Evolutionary conservation across 1,139 yeast genomes (phyloP).

Genomic region (Zygosaccharomyces pseudobailii): DNA sequence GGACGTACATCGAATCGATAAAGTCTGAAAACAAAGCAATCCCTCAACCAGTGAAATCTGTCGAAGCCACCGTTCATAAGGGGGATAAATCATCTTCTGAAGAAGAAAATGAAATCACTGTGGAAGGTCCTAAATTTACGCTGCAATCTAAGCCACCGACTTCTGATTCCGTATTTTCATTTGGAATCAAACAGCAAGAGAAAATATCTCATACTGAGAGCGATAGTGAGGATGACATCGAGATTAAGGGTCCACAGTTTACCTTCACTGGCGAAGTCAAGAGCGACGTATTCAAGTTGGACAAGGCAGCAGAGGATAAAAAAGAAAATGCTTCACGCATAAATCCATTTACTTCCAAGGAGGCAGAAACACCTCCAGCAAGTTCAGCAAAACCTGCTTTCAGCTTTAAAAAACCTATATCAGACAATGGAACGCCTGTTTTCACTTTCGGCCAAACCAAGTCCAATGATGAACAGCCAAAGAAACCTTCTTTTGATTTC

Average conservation of each 20-base stretch:
- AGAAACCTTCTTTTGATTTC: constrained; percentile 13
- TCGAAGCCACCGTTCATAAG: constrained; percentile 12
- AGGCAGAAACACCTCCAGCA: constrained; percentile 1
- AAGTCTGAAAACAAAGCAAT: constrained; percentile 2
- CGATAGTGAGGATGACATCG: constrained; percentile 44
- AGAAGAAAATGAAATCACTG: constrained; percentile 44
- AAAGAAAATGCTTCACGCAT: constrained; percentile 13
- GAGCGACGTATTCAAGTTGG: constrained; percentile 47
- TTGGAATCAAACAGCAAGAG: constrained; percentile 44
- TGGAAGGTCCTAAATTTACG: constrained; percentile 65
- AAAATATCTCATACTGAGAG: constrained; percentile 43
- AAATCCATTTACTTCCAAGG: constrained; percentile 22
- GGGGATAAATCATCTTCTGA: constrained; percentile 34
- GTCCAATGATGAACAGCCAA: constrained; percentile 12
- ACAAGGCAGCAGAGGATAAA: constrained; percentile 11
- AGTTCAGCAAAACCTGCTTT: constrained; percentile 18
- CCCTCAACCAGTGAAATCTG: not conserved
- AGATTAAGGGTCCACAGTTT: constrained; percentile 61
- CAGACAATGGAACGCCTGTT: constrained; percentile 9
- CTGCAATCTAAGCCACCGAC: constrained; percentile 49
- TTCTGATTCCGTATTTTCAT: constrained; percentile 56
- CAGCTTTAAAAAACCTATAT: constrained; percentile 16
- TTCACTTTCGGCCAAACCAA: constrained; percentile 7
- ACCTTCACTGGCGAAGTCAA: constrained; percentile 46
- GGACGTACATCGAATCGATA: constrained; percentile 38